phyloP scores from a whole-genome alignment of 306 rosid genomes.

The Pachyrhizus erosus region DNA sequence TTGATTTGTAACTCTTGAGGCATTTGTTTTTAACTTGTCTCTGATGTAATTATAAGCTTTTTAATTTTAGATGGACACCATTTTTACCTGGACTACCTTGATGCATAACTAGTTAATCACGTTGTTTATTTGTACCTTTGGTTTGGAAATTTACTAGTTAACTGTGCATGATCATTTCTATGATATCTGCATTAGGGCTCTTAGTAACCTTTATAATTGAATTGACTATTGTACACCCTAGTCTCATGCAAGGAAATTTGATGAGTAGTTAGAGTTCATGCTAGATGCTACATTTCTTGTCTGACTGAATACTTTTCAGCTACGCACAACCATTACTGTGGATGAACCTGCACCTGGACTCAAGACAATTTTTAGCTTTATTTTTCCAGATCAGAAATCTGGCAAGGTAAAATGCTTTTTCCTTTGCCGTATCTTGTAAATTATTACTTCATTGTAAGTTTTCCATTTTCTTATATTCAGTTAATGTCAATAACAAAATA shows the following conservation, averaged over 20 bases:
- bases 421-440: neutral
- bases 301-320: slow-evolving; percentile 55
- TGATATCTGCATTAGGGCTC: neutral
- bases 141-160: neutral
- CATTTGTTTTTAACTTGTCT: neutral
- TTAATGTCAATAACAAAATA: neutral
- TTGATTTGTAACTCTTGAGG: neutral
- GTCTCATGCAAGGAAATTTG: neutral
- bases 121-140: neutral
- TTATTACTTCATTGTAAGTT: neutral
- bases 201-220: neutral
- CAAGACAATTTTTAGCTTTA: slow-evolving; percentile 84
- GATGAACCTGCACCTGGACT: slow-evolving; percentile 95
- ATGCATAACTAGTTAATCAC: neutral
- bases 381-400: slow-evolving; percentile 87
- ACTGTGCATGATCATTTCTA: neutral
- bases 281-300: neutral
- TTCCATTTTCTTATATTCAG: neutral
- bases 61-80: neutral
- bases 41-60: neutral
- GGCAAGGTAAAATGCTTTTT: slow-evolving; percentile 69
- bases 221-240: slow-evolving; percentile 14
- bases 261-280: neutral
- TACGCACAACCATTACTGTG: slow-evolving; percentile 80
- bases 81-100: neutral